A percentile compares a stretch with the other conserved stretches of the same genome.
phyloP scores from a whole-genome alignment of 225 moss, liverwort and hornwort genomes.

The Anthoceros angustus region DNA sequence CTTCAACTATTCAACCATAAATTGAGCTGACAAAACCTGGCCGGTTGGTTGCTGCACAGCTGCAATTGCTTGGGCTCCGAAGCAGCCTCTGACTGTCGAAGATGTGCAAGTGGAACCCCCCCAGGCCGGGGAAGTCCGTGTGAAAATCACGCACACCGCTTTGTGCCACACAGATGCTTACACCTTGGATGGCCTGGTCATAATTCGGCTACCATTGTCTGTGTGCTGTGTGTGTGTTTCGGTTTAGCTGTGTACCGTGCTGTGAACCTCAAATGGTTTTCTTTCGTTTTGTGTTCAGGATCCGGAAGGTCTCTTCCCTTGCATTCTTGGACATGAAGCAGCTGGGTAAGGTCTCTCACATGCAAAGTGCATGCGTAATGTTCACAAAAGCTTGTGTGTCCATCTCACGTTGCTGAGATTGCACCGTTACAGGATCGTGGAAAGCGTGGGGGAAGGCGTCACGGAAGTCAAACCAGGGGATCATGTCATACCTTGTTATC shows the following conservation, averaged over 20 bases:
- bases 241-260: too few species aligned
- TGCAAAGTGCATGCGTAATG: not conserved
- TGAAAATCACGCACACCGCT: conserved; percentile 35
- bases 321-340: conserved; percentile 48
- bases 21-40: not conserved
- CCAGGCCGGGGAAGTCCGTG: conserved; percentile 36
- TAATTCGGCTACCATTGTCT: not conserved
- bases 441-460: conserved; percentile 8
- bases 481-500: conserved; percentile 8
- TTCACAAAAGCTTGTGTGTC: not conserved
- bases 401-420: not conserved
- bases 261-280: too few species aligned
- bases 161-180: conserved; percentile 39
- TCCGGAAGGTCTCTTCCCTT: conserved; percentile 39
- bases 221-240: not conserved
- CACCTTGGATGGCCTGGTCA: conserved; percentile 3
- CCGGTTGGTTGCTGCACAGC: conserved; percentile 12
- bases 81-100: conserved; percentile 25
- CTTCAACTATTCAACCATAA: not conserved
- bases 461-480: conserved; percentile 7
- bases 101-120: conserved; percentile 32
- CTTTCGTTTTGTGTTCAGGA: conserved; percentile 17
- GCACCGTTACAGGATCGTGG: conserved; percentile 6
- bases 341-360: conserved; percentile 27
- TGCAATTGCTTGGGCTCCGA: conserved; percentile 34